A percentile compares a stretch with the other conserved stretches of the same genome.
These are phyloP conservation scores for Penicillium canescens DNA, from an alignment of 495 filamentous ascomycete species.

Conservation along the genomic window DNA sequence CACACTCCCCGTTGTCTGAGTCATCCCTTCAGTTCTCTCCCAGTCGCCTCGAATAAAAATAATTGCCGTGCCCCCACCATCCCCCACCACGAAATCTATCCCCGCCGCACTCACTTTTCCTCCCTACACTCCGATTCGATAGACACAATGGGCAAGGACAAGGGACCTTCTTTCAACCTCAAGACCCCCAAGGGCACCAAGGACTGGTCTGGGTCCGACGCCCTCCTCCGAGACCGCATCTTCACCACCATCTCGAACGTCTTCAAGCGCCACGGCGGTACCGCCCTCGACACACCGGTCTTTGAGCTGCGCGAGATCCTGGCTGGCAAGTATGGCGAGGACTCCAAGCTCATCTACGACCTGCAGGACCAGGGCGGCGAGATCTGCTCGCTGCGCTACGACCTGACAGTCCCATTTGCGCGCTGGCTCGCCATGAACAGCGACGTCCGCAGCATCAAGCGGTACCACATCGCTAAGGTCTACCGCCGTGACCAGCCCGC, in stretches of 20 bases:
- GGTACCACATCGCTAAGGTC: constrained; percentile 89
- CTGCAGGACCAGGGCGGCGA: constrained; percentile 84
- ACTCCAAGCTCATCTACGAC: constrained; percentile 88
- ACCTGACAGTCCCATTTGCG: constrained; percentile 88
- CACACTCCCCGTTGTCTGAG: constrained; percentile 10
- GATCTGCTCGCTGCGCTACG: constrained; percentile 82
- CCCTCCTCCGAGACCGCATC: constrained; percentile 62
- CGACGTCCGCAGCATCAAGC: constrained; percentile 71
- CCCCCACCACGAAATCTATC: constrained; percentile 35
- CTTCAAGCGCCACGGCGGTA: constrained; percentile 87
- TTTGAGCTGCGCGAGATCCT: constrained; percentile 80
- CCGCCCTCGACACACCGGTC: constrained; percentile 82
- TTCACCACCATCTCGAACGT: constrained; percentile 79
- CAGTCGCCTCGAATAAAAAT: constrained; percentile 30
- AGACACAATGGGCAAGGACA: constrained; percentile 38
- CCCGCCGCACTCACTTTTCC: constrained; percentile 32
- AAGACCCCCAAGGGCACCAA: constrained; percentile 53
- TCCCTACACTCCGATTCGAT: constrained; percentile 19
- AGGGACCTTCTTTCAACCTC: constrained; percentile 38
- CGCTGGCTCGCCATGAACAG: constrained; percentile 86
- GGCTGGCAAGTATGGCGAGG: constrained; percentile 88
- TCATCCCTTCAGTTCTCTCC: constrained; percentile 21
- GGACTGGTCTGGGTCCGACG: constrained; percentile 40
- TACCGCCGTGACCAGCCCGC: constrained; percentile 80
- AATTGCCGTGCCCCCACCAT: constrained; percentile 38